These are phyloP conservation scores for Metschnikowia amazonensis DNA, from an alignment of 805 yeast genomes.

Conservation along the genomic window DNA sequence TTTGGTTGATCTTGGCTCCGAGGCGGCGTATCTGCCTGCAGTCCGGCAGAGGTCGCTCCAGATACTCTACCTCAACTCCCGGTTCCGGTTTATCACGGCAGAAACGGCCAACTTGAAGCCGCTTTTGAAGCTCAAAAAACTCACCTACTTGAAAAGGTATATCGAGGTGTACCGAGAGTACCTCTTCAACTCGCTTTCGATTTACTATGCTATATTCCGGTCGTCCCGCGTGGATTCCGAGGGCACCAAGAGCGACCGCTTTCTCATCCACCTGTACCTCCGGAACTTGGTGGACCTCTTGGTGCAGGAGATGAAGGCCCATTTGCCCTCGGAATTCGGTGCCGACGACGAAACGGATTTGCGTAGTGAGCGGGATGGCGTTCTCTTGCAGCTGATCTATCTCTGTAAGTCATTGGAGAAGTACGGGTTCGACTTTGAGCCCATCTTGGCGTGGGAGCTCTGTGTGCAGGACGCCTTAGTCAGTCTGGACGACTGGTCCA, in stretches of 20 bases:
- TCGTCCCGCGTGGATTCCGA: conserved; percentile 17
- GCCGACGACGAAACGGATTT: conserved; percentile 31
- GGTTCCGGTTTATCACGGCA: conserved; percentile 61
- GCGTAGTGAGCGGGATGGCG: conserved; percentile 51
- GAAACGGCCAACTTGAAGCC: conserved; percentile 60
- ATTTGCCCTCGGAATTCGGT: conserved; percentile 14
- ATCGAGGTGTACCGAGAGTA: conserved; percentile 84
- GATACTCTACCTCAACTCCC: conserved; percentile 59
- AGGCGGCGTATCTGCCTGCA: neutral
- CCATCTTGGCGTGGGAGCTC: conserved; percentile 42
- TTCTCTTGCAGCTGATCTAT: conserved; percentile 78
- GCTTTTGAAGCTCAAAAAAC: conserved; percentile 47
- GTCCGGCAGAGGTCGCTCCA: conserved; percentile 30
- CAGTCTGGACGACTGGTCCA: conserved; percentile 32
- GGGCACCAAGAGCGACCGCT: conserved; percentile 17
- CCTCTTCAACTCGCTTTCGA: conserved; percentile 67
- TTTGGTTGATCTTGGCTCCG: conserved; percentile 25
- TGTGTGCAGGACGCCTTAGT: conserved; percentile 25
- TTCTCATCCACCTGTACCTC: conserved; percentile 29
- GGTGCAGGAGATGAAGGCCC: conserved; percentile 20
- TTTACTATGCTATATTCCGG: conserved; percentile 59
- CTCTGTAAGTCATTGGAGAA: conserved; percentile 83
- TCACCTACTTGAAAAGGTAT: conserved; percentile 68
- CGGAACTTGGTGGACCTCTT: conserved; percentile 27
- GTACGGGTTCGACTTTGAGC: conserved; percentile 67